phyloP scores from a whole-genome alignment of 192 early-diverging fungal genomes.

The Borealophlyctis nickersoniae region DNA sequence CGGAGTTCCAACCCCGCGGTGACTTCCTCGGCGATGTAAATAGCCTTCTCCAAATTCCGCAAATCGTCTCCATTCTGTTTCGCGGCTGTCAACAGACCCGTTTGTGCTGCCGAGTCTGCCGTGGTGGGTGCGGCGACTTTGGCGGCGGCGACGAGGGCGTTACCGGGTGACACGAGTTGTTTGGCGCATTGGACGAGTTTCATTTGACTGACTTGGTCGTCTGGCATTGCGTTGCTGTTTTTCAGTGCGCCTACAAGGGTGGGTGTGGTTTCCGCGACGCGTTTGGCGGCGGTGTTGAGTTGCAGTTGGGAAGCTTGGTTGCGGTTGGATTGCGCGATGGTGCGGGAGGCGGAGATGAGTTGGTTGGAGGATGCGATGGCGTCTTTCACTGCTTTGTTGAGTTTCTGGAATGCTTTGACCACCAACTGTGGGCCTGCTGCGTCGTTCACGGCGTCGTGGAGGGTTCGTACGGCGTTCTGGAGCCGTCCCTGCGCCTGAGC shows the following conservation, averaged over 20 bases:
- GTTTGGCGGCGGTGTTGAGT: constrained; percentile 43
- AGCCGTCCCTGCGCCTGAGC: constrained; percentile 23
- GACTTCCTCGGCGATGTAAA: constrained; percentile 41
- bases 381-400: constrained; percentile 45
- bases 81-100: constrained; percentile 27
- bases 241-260: constrained; percentile 32
- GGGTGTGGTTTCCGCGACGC: constrained; percentile 39
- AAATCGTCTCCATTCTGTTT: constrained; percentile 41
- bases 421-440: constrained; percentile 39
- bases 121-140: constrained; percentile 42
- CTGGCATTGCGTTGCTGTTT: constrained; percentile 19
- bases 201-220: constrained; percentile 37
- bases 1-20: constrained; percentile 39
- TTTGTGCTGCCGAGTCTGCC: constrained; percentile 40
- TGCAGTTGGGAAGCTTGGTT: constrained; percentile 52
- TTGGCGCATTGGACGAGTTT: constrained; percentile 49
- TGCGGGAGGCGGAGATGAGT: constrained; percentile 40
- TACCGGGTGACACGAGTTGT: constrained; percentile 41
- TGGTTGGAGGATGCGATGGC: constrained; percentile 46
- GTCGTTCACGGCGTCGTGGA: constrained; percentile 22
- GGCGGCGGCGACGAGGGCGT: constrained; percentile 31
- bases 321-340: constrained; percentile 42
- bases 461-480: constrained; percentile 8
- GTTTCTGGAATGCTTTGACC: constrained; percentile 33
- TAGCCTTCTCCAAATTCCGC: constrained; percentile 28